A percentile compares a stretch with the other conserved stretches of the same genome.
phyloP scores from a whole-genome alignment of 2,329 filamentous ascomycete species.

The Claviceps citrina region DNA sequence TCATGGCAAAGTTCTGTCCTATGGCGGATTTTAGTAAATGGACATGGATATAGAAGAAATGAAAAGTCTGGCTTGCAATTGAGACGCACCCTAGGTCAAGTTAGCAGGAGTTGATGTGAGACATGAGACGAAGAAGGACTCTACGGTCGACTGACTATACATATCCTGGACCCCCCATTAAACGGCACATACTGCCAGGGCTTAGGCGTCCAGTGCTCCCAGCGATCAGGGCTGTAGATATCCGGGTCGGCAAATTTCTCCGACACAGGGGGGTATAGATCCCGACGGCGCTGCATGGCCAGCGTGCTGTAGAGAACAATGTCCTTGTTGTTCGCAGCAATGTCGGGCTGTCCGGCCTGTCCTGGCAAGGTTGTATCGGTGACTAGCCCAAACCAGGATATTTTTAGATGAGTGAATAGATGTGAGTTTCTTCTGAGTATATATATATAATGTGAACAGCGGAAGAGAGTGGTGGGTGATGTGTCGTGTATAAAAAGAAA shows the following conservation, averaged over 20 bases:
- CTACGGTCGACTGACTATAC: constrained; percentile 27
- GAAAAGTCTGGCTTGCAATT: not conserved
- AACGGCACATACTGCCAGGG: constrained; percentile 63
- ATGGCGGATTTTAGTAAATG: constrained; percentile 55
- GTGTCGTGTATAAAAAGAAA: too few species aligned
- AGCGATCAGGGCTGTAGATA: constrained; percentile 51
- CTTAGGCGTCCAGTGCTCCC: constrained; percentile 46
- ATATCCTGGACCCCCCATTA: constrained; percentile 59
- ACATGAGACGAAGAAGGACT: not conserved
- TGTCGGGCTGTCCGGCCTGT: constrained; percentile 47
- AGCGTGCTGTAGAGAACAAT: constrained; percentile 52
- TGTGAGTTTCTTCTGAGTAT: too few species aligned
- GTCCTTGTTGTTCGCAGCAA: constrained; percentile 47
- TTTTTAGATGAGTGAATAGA: constrained; percentile 54
- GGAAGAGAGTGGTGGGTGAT: too few species aligned
- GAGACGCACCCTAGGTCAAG: not conserved
- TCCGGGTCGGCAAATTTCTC: constrained; percentile 33
- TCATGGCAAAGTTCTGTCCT: constrained; percentile 68
- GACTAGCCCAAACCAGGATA: too few species aligned
- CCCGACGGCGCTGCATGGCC: constrained; percentile 54
- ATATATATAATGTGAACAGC: too few species aligned
- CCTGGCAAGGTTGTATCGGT: constrained; percentile 58
- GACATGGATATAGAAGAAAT: constrained; percentile 17
- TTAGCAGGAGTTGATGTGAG: not conserved
- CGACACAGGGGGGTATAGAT: constrained; percentile 41